Percentiles rank a stretch among this genome's conserved stretches.
Conservation (phyloP, 495 filamentous ascomycete species). For the Venustampulla echinocandica region DNA sequence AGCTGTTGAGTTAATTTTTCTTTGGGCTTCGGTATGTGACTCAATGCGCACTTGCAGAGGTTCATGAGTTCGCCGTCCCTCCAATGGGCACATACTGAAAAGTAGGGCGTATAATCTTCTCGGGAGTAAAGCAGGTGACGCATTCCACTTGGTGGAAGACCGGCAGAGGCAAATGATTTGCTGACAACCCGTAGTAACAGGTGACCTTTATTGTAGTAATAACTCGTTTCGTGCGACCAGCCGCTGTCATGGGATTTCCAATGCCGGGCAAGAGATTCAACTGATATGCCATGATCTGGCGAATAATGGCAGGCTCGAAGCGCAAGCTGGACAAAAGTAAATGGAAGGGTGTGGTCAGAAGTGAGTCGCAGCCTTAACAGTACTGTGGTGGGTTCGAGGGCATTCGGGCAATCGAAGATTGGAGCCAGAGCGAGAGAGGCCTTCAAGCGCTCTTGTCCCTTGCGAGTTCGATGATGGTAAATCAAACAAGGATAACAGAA, state of each 20-base stretch:
- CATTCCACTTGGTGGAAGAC: slow-evolving; percentile 34
- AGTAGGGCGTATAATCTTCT: slow-evolving; percentile 52
- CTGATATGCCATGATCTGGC: slow-evolving; percentile 36
- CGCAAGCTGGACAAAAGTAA: slow-evolving; percentile 46
- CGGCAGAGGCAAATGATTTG: slow-evolving; percentile 34
- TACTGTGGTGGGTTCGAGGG: slow-evolving; percentile 28
- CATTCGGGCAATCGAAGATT: slow-evolving; percentile 40
- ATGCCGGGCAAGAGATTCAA: slow-evolving; percentile 34
- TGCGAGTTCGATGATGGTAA: slow-evolving; percentile 42
- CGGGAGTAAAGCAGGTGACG: slow-evolving; percentile 47
- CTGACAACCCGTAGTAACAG: slow-evolving; percentile 46
- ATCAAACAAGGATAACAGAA: slow-evolving; percentile 47
- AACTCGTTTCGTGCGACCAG: slow-evolving; percentile 44
- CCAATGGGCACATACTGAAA: slow-evolving; percentile 52
- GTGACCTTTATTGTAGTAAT: slow-evolving; percentile 39
- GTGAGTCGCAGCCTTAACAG: slow-evolving; percentile 41
- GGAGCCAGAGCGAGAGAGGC: slow-evolving; percentile 41
- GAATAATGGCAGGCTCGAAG: slow-evolving; percentile 34
- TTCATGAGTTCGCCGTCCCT: slow-evolving; percentile 49
- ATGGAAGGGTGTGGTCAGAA: slow-evolving; percentile 42
- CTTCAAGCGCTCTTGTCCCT: slow-evolving; percentile 41
- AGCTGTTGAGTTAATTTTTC: slow-evolving; percentile 28
- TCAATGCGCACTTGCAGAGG: slow-evolving; percentile 49
- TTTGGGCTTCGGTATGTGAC: slow-evolving; percentile 42
- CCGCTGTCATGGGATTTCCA: slow-evolving; percentile 35